phyloP scores from a whole-genome alignment of 2,329 filamentous ascomycete genomes.

The Cryphonectria parasitica region DNA sequence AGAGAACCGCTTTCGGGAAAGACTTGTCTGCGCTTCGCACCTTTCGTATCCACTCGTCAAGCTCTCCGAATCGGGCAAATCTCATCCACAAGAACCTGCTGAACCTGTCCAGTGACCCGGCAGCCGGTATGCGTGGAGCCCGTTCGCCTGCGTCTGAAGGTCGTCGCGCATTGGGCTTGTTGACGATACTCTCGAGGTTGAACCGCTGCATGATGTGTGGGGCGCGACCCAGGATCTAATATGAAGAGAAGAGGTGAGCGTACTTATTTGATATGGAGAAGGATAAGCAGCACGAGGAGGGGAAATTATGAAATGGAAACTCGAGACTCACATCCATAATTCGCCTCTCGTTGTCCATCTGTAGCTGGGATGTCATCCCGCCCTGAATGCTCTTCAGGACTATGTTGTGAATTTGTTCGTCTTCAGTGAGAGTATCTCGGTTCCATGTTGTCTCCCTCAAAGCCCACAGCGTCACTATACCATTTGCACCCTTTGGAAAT shows the following conservation, averaged over 20 bases:
- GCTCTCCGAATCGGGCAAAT: conserved; percentile 10
- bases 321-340: not conserved
- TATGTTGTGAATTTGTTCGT: not conserved
- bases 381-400: not conserved
- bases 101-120: not conserved
- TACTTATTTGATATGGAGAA: not conserved
- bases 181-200: not conserved
- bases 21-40: not conserved
- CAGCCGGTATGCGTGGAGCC: not conserved
- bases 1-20: not conserved
- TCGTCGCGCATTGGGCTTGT: conserved; percentile 1
- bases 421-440: not conserved
- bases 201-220: not conserved
- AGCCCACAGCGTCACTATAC: conserved; percentile 13
- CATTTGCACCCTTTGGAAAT: not conserved
- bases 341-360: not conserved
- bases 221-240: not conserved
- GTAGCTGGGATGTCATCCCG: not conserved
- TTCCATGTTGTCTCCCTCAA: not conserved
- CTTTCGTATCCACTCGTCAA: conserved; percentile 12
- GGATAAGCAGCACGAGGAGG: not conserved
- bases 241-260: not conserved
- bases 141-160: not conserved
- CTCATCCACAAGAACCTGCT: not conserved
- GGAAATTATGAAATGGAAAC: not conserved